Base-by-base conservation (phyloP, 2,329 filamentous ascomycete species). In the Sclerotinia spermophila region DNA sequence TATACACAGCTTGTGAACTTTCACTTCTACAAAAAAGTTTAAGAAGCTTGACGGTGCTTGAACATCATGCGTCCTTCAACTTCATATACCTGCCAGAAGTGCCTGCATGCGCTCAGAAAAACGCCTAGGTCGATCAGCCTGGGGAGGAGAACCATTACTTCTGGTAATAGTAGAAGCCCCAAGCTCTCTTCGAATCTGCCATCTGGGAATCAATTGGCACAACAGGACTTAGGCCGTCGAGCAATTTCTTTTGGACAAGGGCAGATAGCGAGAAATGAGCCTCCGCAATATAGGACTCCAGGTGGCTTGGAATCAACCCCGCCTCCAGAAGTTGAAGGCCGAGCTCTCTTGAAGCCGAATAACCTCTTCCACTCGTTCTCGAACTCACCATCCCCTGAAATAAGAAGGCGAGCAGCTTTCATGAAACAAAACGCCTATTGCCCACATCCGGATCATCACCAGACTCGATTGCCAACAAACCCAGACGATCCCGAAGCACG, bases 331-430 rank as follows among this genome's bases (percentile, higher is more conserved):
- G 73, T 71, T 10, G 73, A 76, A 53, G 74, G 69, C 45, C 73
- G 76, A 73, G 75, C 75, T 68, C 69, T 80, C 30, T 70, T 80
- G 53, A 74, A 76, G 73, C 86, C 89, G 66, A 89, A 96, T 82
- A 91, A 97, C 79, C 90, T 99, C 70, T 99, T 98, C 84, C 95
- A 99, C 81, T 89, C 93, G 15, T 97, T 96, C 81, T 92, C 93
- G 48, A 86, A 90, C 74, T 99, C 96, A 21, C 96, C 96, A 13
- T 92, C 95, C 56, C 91, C 93, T 53, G 91, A 92, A 73, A 97
- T 99, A 74, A 89, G 95, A 76, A 89, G 89, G 77, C 90, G 96
- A 76, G 96, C 95, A 40, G 92, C 92, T 15, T 96, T 93, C 78
- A 98, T 98, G 82, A 92, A 90, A 79, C 92, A 96, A 78, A 93